Evolutionary conservation across 2,329 filamentous ascomycete genomes (phyloP).

Genomic region (Epichloe coenophiala): DNA sequence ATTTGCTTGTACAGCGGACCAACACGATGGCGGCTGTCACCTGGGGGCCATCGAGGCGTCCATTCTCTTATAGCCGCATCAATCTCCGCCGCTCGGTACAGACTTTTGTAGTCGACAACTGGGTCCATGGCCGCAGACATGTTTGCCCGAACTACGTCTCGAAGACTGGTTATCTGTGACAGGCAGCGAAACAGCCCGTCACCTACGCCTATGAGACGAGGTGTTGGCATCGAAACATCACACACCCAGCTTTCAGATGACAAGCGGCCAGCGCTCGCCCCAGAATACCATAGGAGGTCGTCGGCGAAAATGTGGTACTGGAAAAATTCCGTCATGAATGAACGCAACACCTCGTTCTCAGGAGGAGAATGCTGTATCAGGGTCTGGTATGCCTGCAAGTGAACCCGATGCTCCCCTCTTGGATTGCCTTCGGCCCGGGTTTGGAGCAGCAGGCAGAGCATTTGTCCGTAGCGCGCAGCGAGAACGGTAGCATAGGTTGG

Average conservation of each 20-base stretch:
- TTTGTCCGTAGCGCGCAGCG: conserved; percentile 46
- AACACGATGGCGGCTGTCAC: conserved; percentile 43
- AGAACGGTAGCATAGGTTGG: conserved; percentile 32
- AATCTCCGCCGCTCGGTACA: conserved; percentile 63
- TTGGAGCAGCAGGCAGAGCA: conserved; percentile 47
- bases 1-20: conserved; percentile 50
- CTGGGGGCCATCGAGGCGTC: conserved; percentile 48
- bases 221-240: conserved; percentile 27
- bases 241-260: conserved; percentile 32
- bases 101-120: conserved; percentile 56
- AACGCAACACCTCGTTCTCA: conserved; percentile 49
- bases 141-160: conserved; percentile 59
- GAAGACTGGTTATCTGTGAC: conserved; percentile 63
- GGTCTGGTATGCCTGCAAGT: conserved; percentile 62
- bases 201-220: conserved; percentile 62
- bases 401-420: conserved; percentile 60
- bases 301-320: conserved; percentile 67
- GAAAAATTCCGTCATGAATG: conserved; percentile 63
- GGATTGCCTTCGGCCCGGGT: conserved; percentile 42
- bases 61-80: conserved; percentile 62
- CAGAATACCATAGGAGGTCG: conserved; percentile 40
- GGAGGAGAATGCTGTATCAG: conserved; percentile 52
- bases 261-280: conserved; percentile 21
- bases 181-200: conserved; percentile 73
- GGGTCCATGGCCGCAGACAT: conserved; percentile 50